A percentile compares a stretch with the other conserved stretches of the same genome.
Conservation (phyloP, 2,329 filamentous ascomycete species). For the Neonectria punicea region DNA sequence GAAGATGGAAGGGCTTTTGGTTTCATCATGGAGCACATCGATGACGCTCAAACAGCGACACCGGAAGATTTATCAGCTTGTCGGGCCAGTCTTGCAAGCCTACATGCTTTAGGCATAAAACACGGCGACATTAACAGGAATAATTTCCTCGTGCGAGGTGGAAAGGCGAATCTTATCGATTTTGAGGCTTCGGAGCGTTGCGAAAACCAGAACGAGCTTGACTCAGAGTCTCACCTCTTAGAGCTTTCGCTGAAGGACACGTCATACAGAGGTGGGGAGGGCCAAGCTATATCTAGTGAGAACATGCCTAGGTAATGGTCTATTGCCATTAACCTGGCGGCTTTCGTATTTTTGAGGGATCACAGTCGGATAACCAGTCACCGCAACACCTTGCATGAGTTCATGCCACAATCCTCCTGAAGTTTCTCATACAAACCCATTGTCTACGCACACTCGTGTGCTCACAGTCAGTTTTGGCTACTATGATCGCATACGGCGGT, state of each 20-base stretch:
- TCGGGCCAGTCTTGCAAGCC: slow-evolving; percentile 36
- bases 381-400: too few species aligned
- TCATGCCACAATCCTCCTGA: too few species aligned
- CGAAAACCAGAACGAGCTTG: too few species aligned
- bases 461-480: too few species aligned
- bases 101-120: slow-evolving; percentile 47
- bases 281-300: background rate
- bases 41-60: slow-evolving; percentile 38
- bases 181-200: slow-evolving; percentile 37
- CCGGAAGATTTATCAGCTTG: slow-evolving; percentile 42
- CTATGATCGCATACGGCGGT: too few species aligned
- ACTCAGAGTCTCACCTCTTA: too few species aligned
- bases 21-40: slow-evolving; percentile 41
- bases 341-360: background rate
- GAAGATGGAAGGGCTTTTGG: slow-evolving; percentile 45
- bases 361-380: too few species aligned
- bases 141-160: slow-evolving; percentile 46
- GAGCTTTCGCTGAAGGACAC: background rate
- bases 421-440: too few species aligned
- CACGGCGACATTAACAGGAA: slow-evolving; percentile 48
- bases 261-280: background rate
- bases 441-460: too few species aligned
- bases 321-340: background rate
- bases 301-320: background rate
- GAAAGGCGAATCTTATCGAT: slow-evolving; percentile 43